phyloP scores from a whole-genome alignment of 1,139 yeast genomes.

The Blastobotrys apis region DNA sequence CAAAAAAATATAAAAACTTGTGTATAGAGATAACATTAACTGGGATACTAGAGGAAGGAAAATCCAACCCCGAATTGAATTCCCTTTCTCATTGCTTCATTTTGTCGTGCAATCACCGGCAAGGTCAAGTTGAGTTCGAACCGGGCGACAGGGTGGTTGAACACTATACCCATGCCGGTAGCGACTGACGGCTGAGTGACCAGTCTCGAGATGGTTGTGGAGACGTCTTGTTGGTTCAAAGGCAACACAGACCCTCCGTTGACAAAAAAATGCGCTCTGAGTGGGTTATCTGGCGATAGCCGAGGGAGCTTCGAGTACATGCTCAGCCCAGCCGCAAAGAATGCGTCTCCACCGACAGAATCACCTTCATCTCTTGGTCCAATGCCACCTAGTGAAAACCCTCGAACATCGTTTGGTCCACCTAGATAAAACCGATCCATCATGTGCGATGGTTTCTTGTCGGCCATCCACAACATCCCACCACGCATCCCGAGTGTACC shows the following conservation, averaged over 20 bases:
- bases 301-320: constrained; percentile 63
- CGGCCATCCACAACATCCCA: constrained; percentile 28
- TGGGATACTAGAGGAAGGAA: constrained; percentile 54
- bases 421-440: constrained; percentile 60
- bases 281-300: constrained; percentile 47
- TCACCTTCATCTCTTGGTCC: constrained; percentile 70
- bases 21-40: too few species aligned
- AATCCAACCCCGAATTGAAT: constrained; percentile 90
- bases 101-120: constrained; percentile 62
- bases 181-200: constrained; percentile 32
- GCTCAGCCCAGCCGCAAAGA: constrained; percentile 66
- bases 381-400: constrained; percentile 70
- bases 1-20: too few species aligned
- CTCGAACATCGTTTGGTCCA: constrained; percentile 80
- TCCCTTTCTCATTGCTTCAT: constrained; percentile 76
- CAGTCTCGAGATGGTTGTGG: constrained; percentile 25
- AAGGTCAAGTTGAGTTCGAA: constrained; percentile 83
- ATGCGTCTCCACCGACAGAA: constrained; percentile 75
- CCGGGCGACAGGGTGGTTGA: constrained; percentile 84
- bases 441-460: constrained; percentile 24
- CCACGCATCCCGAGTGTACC: constrained; percentile 22
- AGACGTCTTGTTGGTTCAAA: constrained; percentile 33
- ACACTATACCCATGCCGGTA: constrained; percentile 60
- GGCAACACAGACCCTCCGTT: constrained; percentile 70
- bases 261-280: constrained; percentile 64